phyloP scores from a whole-genome alignment of 108 stramenopile species.

The Cylindrotheca fusiformis region DNA sequence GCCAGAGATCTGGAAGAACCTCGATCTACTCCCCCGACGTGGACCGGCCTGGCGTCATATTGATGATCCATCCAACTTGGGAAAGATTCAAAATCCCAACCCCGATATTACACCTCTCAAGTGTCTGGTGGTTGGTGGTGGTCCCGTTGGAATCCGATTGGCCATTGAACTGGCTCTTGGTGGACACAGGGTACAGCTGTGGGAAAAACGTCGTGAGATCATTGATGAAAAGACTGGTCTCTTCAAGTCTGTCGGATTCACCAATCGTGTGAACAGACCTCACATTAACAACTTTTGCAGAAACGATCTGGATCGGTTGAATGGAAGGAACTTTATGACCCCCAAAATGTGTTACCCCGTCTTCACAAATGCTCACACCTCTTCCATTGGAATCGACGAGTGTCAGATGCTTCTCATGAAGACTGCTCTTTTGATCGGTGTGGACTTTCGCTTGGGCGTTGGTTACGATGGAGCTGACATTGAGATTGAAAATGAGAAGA shows the following conservation, averaged over 20 bases:
- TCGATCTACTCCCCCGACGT: slow-evolving; percentile 8
- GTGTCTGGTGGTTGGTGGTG: slow-evolving; percentile 12
- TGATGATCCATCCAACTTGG: slow-evolving; percentile 15
- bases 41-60: slow-evolving; percentile 13
- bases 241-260: slow-evolving; percentile 3
- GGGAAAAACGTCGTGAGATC: slow-evolving; percentile 11
- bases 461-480: slow-evolving; percentile 18
- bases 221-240: slow-evolving; percentile 2
- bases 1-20: slow-evolving; percentile 15
- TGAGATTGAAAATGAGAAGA: slow-evolving; percentile 8
- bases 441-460: slow-evolving; percentile 10
- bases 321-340: slow-evolving; percentile 18
- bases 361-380: slow-evolving; percentile 18
- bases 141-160: slow-evolving; percentile 4
- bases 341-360: slow-evolving; percentile 26
- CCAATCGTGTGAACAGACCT: slow-evolving; percentile 15
- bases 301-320: slow-evolving; percentile 19
- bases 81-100: slow-evolving; percentile 14
- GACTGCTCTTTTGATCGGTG: slow-evolving; percentile 15
- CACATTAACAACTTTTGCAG: slow-evolving; percentile 21
- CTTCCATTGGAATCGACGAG: slow-evolving; percentile 20
- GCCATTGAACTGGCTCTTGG: slow-evolving; percentile 14
- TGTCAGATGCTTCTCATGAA: slow-evolving; percentile 17
- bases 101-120: slow-evolving; percentile 8
- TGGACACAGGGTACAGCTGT: slow-evolving; percentile 2